Evolutionary conservation across 768 basidiomycete genomes (phyloP).

Genomic region (Omphalotus guepiniiformis): DNA sequence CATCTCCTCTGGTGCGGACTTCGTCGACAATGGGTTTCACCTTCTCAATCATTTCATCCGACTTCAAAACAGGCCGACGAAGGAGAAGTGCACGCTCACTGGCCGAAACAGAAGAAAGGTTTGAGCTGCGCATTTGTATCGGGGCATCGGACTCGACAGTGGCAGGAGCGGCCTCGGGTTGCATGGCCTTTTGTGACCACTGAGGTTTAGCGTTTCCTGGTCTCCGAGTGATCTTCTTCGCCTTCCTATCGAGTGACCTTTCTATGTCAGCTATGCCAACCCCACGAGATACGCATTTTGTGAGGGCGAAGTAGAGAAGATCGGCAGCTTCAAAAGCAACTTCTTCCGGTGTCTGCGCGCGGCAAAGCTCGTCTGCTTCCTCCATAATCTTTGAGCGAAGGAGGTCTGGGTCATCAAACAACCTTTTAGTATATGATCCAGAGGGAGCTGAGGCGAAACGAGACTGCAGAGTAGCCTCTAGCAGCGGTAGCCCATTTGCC

Average conservation of each 20-base stretch:
- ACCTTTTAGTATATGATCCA: slow-evolving; percentile 85
- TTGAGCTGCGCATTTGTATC: slow-evolving; percentile 77
- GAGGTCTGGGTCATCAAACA: slow-evolving; percentile 81
- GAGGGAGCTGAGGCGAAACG: slow-evolving; percentile 75
- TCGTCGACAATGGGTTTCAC: slow-evolving; percentile 92
- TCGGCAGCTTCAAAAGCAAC: slow-evolving; percentile 96
- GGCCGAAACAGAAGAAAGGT: slow-evolving; percentile 44
- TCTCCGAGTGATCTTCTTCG: slow-evolving; percentile 80
- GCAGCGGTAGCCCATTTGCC: slow-evolving; percentile 68
- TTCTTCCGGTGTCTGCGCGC: slow-evolving; percentile 71
- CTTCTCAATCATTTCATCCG: slow-evolving; percentile 84
- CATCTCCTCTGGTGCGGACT: slow-evolving; percentile 81
- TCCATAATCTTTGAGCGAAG: slow-evolving; percentile 94
- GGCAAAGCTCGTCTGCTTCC: slow-evolving; percentile 96
- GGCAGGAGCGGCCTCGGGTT: slow-evolving; percentile 14
- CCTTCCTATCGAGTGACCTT: slow-evolving; percentile 76
- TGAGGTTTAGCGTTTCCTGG: slow-evolving; percentile 91
- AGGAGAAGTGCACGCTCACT: slow-evolving; percentile 67
- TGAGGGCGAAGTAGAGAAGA: slow-evolving; percentile 86
- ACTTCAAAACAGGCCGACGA: slow-evolving; percentile 85
- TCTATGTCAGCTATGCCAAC: slow-evolving; percentile 84
- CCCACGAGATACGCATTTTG: slow-evolving; percentile 79
- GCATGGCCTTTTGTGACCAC: slow-evolving; percentile 38
- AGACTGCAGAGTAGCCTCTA: slow-evolving; percentile 74
- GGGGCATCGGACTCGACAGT: slow-evolving; percentile 29